Conservation (phyloP, 345 rosid species). For the Eucalyptus erythrocorys region DNA sequence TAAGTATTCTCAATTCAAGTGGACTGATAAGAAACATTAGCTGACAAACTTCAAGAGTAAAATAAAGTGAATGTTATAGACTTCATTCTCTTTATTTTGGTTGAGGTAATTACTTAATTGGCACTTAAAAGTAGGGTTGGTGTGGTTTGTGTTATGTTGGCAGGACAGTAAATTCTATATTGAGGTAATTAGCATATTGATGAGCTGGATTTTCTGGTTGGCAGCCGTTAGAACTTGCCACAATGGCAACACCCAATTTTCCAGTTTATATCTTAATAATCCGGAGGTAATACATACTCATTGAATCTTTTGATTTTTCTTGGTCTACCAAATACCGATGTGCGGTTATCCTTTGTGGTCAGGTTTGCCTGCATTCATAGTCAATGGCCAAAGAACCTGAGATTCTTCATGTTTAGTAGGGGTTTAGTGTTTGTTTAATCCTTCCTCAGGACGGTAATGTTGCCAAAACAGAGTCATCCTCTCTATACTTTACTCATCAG, state of each 20-base stretch:
- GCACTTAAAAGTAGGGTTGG: neutral
- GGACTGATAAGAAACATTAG: neutral
- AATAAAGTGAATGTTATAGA: neutral
- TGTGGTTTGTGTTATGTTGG: neutral
- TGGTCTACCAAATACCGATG: neutral
- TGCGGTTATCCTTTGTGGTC: neutral
- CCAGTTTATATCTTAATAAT: neutral
- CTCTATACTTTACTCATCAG: neutral
- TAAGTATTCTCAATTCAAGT: neutral
- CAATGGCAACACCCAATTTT: neutral
- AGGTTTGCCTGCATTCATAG: neutral
- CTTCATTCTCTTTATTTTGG: neutral
- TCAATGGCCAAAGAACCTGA: neutral
- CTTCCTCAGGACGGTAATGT: neutral
- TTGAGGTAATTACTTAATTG: neutral
- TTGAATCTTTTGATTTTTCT: neutral
- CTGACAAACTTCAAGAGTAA: neutral
- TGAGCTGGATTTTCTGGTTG: neutral
- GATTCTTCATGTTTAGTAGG: neutral
- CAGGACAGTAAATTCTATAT: neutral
- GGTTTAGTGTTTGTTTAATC: neutral
- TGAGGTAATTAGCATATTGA: neutral
- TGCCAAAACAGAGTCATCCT: neutral
- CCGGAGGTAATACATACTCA: neutral
- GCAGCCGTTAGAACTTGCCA: neutral